phyloP scores from a whole-genome alignment of 2,329 filamentous ascomycete genomes.

The Epichloe coenophiala region DNA sequence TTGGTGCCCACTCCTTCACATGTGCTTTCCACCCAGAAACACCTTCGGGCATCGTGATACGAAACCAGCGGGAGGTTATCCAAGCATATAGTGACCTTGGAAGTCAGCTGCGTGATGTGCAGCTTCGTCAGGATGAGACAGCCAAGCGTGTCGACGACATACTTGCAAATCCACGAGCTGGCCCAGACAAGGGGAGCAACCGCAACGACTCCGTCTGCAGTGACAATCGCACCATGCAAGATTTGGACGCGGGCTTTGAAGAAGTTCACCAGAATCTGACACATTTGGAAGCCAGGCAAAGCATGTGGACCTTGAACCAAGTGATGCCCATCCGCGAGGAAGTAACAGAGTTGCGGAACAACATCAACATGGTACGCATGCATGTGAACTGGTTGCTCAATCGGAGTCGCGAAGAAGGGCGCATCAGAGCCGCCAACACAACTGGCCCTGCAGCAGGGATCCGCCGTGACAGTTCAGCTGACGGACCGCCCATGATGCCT shows the following conservation, averaged over 20 bases:
- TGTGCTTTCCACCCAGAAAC: constrained; percentile 39
- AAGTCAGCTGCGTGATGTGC: constrained; percentile 22
- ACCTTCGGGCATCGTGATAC: constrained; percentile 37
- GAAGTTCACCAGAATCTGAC: constrained; percentile 42
- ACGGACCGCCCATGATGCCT: constrained; percentile 15
- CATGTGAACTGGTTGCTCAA: constrained; percentile 46
- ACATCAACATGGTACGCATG: constrained; percentile 44
- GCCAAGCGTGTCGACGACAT: constrained; percentile 21
- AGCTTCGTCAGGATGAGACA: constrained; percentile 20
- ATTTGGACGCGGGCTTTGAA: constrained; percentile 33
- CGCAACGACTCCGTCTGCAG: constrained; percentile 29
- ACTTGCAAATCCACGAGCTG: constrained; percentile 20
- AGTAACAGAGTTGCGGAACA: constrained; percentile 45
- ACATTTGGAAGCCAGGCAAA: constrained; percentile 46
- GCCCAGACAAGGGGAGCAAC: constrained; percentile 2
- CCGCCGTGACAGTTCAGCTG: constrained; percentile 18
- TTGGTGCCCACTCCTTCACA: constrained; percentile 30
- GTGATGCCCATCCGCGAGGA: constrained; percentile 48
- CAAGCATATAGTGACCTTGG: constrained; percentile 24
- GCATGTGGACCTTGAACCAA: constrained; percentile 48
- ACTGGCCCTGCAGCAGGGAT: constrained; percentile 18
- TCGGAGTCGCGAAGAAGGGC: constrained; percentile 33
- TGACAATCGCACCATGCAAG: constrained; percentile 32
- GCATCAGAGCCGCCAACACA: constrained; percentile 23
- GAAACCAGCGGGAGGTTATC: constrained; percentile 34